These are phyloP conservation scores for Phytophthora ramorum DNA, from an alignment of 352 stramenopile genomes.

Conservation along the genomic window DNA sequence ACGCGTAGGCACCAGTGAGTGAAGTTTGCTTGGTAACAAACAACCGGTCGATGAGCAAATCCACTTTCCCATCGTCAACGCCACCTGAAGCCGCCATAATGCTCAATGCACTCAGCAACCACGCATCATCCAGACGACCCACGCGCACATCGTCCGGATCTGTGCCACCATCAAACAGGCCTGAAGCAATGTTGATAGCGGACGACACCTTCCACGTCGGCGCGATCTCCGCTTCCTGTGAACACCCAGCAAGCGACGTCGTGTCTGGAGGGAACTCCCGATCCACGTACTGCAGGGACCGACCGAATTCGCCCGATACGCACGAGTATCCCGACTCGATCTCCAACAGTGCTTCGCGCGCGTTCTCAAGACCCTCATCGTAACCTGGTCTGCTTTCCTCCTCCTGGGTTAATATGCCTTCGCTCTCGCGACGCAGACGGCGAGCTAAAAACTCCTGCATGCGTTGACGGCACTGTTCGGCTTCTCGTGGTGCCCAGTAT, in stretches of 20 bases:
- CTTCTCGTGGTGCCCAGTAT: constrained; percentile 69
- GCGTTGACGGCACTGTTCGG: constrained; percentile 69
- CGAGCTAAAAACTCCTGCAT: constrained; percentile 83
- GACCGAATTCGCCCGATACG: constrained; percentile 75
- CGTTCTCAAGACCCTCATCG: constrained; percentile 84
- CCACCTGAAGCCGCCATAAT: constrained; percentile 92
- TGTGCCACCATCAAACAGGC: constrained; percentile 92
- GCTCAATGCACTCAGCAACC: constrained; percentile 91
- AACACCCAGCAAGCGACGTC: constrained; percentile 74
- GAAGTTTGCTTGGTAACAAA: constrained; percentile 93
- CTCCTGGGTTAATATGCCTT: constrained; percentile 61
- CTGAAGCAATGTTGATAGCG: constrained; percentile 88
- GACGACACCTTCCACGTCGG: constrained; percentile 85
- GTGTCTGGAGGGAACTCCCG: constrained; percentile 88
- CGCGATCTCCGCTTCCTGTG: constrained; percentile 54
- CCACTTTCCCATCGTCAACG: constrained; percentile 90
- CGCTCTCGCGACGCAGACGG: constrained; percentile 69
- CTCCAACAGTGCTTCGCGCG: constrained; percentile 82
- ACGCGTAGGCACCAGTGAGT: constrained; percentile 90
- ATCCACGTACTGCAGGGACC: constrained; percentile 89
- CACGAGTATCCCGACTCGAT: constrained; percentile 88
- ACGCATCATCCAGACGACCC: constrained; percentile 88
- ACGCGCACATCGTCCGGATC: constrained; percentile 91
- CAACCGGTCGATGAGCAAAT: constrained; percentile 88
- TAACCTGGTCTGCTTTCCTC: constrained; percentile 42